Base-by-base conservation (phyloP, 192 early-diverging fungal genomes). In the Coemansia sp. region DNA sequence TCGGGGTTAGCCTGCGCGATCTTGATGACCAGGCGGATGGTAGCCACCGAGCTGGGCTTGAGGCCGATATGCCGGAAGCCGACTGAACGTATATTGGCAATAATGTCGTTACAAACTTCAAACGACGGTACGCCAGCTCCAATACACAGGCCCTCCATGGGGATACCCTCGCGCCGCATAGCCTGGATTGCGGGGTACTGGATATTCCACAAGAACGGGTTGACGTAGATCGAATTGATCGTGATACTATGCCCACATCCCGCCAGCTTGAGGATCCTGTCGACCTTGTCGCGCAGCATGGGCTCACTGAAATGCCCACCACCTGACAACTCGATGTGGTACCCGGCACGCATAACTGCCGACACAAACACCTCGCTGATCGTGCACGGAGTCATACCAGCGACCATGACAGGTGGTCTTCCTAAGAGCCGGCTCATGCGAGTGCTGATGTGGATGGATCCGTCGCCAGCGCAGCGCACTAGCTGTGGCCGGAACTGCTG, bases 371-470 rank as follows among this genome's bases (percentile, higher is more conserved):
- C 62, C 50, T 88, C 89, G 65, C 85, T 91, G 72, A 89, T 88
- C 7, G 97, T 97, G 12, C 90, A 91, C 3, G 94, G 95, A 2
- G 93, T 95, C 95, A 97, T 97, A 40, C 97, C 97, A 31, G 93
- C 92, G 49, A 96, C 94, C 97, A 96, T 96, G 47, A 98, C 71
- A 41, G 97, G 93, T 4, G 97, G 92, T 85, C 92, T 91, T 57
- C 92, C 90, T 44, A 95, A 71, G 24, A 95, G 84, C 33, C 93
- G 90, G 49, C 89, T 66, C 75, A 29, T 72, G 69, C 50, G n/a
- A 50, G 95, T 94, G 79, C 95, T 94, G 24, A 97, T 82, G 68
- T 95, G 94, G 22, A 98, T 68, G 39, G 89, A 88, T 64, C 69
- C 72, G 34, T 73, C 65, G 44, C 68, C 62, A 13, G 64, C 69